A percentile compares a stretch with the other conserved stretches of the same genome.
phyloP scores from a whole-genome alignment of 148 eudicot genomes.

The Rhododendron ovatum region DNA sequence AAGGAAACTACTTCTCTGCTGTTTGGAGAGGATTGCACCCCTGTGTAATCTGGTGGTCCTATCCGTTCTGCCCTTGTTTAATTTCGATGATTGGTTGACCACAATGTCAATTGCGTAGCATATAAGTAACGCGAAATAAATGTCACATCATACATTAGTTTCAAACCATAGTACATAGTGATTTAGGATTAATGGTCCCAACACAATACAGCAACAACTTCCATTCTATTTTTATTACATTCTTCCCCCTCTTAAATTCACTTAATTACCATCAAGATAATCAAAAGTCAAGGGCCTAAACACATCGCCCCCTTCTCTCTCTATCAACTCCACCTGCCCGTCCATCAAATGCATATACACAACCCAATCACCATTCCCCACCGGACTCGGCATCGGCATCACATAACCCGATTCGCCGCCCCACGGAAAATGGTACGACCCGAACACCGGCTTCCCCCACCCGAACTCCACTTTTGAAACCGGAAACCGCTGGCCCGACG shows the following conservation, averaged over 20 bases:
- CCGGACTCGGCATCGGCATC: slow-evolving; percentile 70
- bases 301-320: slow-evolving; percentile 35
- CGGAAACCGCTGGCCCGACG: slow-evolving; percentile 59
- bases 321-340: slow-evolving; percentile 49
- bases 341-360: slow-evolving; percentile 61
- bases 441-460: slow-evolving; percentile 64
- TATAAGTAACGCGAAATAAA: background rate
- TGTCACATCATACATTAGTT: background rate
- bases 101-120: background rate
- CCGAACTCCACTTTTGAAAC: slow-evolving; percentile 59
- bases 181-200: background rate
- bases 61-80: no score
- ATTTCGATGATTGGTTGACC: no score
- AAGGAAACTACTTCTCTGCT: no score
- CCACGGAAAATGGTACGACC: slow-evolving; percentile 78
- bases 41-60: no score
- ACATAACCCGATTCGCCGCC: slow-evolving; percentile 63
- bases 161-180: background rate
- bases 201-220: background rate
- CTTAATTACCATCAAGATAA: slow-evolving; percentile 9
- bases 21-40: no score
- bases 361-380: slow-evolving; percentile 68
- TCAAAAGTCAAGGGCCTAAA: slow-evolving; percentile 39
- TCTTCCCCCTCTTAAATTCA: background rate
- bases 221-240: background rate